Percentiles rank a stretch among this genome's conserved stretches.
Evolutionary conservation across 2,329 filamentous ascomycete genomes (phyloP).

Genomic region (Corinectria fuckeliana): DNA sequence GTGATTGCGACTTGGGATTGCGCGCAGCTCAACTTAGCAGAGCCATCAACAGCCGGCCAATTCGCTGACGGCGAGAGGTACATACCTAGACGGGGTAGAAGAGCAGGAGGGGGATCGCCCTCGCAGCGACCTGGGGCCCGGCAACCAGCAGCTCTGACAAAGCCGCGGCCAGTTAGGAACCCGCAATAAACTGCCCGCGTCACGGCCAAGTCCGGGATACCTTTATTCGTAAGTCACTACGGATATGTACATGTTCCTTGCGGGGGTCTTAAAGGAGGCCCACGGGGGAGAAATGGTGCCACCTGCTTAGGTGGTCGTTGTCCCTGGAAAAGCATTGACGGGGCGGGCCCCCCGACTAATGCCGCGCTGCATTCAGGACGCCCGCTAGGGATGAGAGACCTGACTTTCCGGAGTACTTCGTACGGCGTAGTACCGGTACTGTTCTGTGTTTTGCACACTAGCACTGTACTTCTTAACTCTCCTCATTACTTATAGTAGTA

Average conservation of each 20-base stretch:
- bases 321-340: constrained; percentile 31
- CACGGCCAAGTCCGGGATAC: constrained; percentile 21
- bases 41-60: background rate
- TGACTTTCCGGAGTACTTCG: too few relatives aligned
- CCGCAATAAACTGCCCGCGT: background rate
- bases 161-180: constrained; percentile 6
- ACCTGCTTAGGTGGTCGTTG: constrained; percentile 32
- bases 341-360: constrained; percentile 25
- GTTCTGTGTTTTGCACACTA: background rate
- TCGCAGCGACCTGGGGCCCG: constrained; percentile 6
- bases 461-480: background rate
- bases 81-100: too few relatives aligned
- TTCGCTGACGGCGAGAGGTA: background rate
- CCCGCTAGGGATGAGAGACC: constrained; percentile 21
- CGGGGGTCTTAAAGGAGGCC: constrained; percentile 29
- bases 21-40: background rate
- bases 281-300: constrained; percentile 40
- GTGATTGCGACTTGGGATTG: background rate
- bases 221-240: too few relatives aligned
- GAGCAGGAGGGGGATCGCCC: constrained; percentile 14
- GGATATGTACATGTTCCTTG: constrained; percentile 14
- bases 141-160: background rate
- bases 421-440: background rate
- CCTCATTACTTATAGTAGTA: too few relatives aligned
- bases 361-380: constrained; percentile 24